These are phyloP conservation scores for Theobroma cacao DNA, from an alignment of 345 rosid genomes.

Conservation along the genomic window DNA sequence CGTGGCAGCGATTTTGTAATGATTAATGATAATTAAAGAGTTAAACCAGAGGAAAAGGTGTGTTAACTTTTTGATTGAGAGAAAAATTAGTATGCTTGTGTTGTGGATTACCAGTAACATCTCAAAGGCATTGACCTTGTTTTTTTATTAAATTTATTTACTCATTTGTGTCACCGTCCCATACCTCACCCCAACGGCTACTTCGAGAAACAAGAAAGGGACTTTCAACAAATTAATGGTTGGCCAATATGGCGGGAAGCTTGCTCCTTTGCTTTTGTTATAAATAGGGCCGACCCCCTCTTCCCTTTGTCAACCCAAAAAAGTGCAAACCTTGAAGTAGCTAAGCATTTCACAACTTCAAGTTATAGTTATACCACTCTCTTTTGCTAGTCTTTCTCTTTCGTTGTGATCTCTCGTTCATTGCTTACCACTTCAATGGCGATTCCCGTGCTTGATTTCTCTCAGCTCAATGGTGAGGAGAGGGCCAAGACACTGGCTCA, in stretches of 20 bases:
- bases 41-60: no score
- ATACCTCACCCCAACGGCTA: slow-evolving; percentile 14
- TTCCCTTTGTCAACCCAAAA: not conserved
- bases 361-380: not conserved
- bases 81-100: slow-evolving; percentile 21
- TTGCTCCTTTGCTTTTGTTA: slow-evolving; percentile 1
- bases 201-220: not conserved
- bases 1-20: not conserved
- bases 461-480: slow-evolving; percentile 67
- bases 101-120: slow-evolving; percentile 12
- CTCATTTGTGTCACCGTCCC: slow-evolving; percentile 33
- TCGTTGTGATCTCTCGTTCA: not conserved
- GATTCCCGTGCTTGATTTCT: slow-evolving; percentile 89
- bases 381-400: not conserved
- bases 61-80: no score
- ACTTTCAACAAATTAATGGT: not conserved
- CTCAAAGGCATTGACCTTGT: slow-evolving; percentile 29
- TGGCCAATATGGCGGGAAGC: slow-evolving; percentile 24
- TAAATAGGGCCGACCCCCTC: slow-evolving; percentile 24
- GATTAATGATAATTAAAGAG: not conserved
- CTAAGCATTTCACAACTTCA: slow-evolving; percentile 1
- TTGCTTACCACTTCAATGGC: slow-evolving; percentile 47
- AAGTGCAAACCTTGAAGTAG: not conserved
- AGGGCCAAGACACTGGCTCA: slow-evolving; percentile 59
- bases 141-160: not conserved